phyloP scores from a whole-genome alignment of 768 basidiomycete genomes.

The Mycena venus region DNA sequence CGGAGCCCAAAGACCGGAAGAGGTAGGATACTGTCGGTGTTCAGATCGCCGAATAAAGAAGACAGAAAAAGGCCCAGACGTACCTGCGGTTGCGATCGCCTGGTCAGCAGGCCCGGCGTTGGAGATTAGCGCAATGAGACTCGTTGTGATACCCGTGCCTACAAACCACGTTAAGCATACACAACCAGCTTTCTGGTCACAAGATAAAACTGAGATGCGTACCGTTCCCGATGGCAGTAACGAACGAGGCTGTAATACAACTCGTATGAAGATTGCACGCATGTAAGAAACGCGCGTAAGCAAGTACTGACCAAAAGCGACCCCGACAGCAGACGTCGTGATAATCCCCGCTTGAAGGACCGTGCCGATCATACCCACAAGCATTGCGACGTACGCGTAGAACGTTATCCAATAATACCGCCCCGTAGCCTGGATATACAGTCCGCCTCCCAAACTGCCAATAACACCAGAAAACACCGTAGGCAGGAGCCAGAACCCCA shows the following conservation, averaged over 20 bases:
- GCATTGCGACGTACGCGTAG: conserved; percentile 51
- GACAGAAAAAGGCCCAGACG: conserved; percentile 8
- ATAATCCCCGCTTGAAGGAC: conserved; percentile 56
- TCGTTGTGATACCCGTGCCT: conserved; percentile 69
- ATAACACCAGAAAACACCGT: conserved; percentile 58
- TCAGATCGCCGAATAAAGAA: no score
- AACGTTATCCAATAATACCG: conserved; percentile 68
- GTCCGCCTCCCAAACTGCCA: conserved; percentile 65
- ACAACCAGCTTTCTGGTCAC: not conserved
- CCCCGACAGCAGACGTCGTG: conserved; percentile 49
- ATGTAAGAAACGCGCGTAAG: no score
- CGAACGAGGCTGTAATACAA: not conserved
- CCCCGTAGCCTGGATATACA: conserved; percentile 71
- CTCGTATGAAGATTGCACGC: not conserved
- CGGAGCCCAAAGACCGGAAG: conserved; percentile 73
- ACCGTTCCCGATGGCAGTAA: conserved; percentile 56
- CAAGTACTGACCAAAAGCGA: conserved; percentile 56
- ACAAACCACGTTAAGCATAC: no score
- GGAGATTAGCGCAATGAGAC: conserved; percentile 71
- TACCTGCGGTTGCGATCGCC: conserved; percentile 75
- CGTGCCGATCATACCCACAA: conserved; percentile 53
- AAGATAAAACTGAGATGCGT: not conserved
- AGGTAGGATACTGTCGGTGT: conserved; percentile 68
- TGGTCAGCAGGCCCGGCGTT: conserved; percentile 74
- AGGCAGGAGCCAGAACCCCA: conserved; percentile 67